Evolutionary conservation across 768 basidiomycete species (phyloP).

Genomic region (Psilocybe subaeruginosa): DNA sequence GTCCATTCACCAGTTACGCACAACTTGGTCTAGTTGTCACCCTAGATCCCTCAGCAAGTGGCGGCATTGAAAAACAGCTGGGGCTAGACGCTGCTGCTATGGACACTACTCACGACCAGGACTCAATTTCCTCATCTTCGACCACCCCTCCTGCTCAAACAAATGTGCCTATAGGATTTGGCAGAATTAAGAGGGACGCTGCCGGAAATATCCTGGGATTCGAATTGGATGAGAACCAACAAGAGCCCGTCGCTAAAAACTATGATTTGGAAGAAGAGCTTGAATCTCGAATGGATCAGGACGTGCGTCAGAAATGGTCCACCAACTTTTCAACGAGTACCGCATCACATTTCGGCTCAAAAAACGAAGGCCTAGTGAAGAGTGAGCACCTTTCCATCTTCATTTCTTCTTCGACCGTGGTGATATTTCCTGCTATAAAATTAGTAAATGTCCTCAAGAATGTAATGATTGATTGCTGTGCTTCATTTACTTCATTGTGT

Average conservation of each 20-base stretch:
- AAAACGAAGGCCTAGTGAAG: slow-evolving; percentile 22
- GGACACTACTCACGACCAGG: slow-evolving; percentile 14
- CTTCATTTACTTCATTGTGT: background rate
- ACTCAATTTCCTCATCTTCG: slow-evolving; percentile 13
- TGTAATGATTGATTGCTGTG: background rate
- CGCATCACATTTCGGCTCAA: slow-evolving; percentile 16
- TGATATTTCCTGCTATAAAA: background rate
- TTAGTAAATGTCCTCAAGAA: background rate
- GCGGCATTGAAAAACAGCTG: slow-evolving; percentile 61
- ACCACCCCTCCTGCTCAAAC: slow-evolving; percentile 18
- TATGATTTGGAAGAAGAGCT: slow-evolving; percentile 41
- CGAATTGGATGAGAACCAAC: slow-evolving; percentile 62
- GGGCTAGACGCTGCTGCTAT: slow-evolving; percentile 19
- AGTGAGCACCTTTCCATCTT: slow-evolving; percentile 26
- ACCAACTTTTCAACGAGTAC: slow-evolving; percentile 33
- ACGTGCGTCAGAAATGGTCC: slow-evolving; percentile 40
- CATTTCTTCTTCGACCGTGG: background rate
- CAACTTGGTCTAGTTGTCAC: slow-evolving; percentile 74
- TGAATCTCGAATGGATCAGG: slow-evolving; percentile 21
- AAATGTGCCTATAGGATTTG: slow-evolving; percentile 65
- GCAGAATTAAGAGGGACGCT: slow-evolving; percentile 81
- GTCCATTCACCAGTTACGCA: slow-evolving; percentile 59
- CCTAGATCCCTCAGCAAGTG: slow-evolving; percentile 68
- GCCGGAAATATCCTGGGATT: slow-evolving; percentile 75
- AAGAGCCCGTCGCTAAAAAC: slow-evolving; percentile 27